phyloP scores from a whole-genome alignment of 306 rosid genomes.

The Parietaria judaica region DNA sequence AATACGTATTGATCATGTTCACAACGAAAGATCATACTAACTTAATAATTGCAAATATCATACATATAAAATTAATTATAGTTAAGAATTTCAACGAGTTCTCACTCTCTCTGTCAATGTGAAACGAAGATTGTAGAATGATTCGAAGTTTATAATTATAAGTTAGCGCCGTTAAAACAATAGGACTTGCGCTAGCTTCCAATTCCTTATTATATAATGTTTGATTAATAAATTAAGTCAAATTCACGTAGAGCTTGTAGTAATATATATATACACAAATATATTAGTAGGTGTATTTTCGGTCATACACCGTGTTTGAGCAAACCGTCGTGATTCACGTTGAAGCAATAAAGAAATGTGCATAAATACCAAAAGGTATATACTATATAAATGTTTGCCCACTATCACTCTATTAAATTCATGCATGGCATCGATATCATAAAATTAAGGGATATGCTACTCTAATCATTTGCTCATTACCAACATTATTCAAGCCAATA shows the following conservation, averaged over 20 bases:
- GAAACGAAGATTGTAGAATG: too few relatives aligned
- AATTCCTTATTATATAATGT: not conserved
- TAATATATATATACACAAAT: not conserved
- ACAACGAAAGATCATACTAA: too few relatives aligned
- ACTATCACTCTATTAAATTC: constrained; percentile 9
- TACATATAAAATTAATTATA: too few relatives aligned
- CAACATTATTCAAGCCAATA: not conserved
- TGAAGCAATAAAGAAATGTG: not conserved
- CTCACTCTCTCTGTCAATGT: too few relatives aligned
- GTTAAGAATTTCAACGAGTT: too few relatives aligned
- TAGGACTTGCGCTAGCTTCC: not conserved
- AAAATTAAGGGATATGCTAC: constrained; percentile 3
- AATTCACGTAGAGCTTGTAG: too few relatives aligned
- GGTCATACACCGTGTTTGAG: not conserved
- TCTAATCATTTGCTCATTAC: not conserved
- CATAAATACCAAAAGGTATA: not conserved
- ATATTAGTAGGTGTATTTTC: constrained; percentile 2
- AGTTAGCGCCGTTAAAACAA: too few relatives aligned
- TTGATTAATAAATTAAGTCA: too few relatives aligned
- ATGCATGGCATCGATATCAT: constrained; percentile 5
- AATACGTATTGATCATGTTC: too few relatives aligned
- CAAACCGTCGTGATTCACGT: constrained; percentile 13
- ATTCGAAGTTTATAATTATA: too few relatives aligned
- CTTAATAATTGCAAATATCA: too few relatives aligned
- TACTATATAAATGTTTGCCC: not conserved